Conservation (phyloP, 257 asterid species). For the Datura wrightii region DNA sequence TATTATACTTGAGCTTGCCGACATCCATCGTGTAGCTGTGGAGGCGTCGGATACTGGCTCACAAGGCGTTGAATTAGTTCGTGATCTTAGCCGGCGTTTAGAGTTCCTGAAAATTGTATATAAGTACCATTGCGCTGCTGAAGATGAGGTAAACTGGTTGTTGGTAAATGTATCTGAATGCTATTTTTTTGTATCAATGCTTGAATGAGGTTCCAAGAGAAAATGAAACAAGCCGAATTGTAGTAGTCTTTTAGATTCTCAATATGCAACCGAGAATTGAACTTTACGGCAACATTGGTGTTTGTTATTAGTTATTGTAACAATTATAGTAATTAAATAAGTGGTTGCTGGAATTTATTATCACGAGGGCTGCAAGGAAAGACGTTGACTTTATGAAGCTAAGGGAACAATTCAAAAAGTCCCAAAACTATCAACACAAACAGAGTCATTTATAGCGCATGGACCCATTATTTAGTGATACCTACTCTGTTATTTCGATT, state of each 20-base stretch:
- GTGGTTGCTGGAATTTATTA: not conserved
- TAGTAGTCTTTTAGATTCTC: not conserved
- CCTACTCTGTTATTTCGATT: not conserved
- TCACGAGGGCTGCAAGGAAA: not conserved
- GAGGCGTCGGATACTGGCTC: slow-evolving; percentile 53
- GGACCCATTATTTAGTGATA: not conserved
- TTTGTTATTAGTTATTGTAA: not conserved
- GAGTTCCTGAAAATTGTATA: slow-evolving; percentile 76
- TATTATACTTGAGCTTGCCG: slow-evolving; percentile 64
- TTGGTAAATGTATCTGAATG: not conserved
- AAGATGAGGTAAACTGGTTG: slow-evolving; percentile 71
- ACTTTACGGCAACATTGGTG: not conserved
- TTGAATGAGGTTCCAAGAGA: not conserved
- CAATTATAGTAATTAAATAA: not conserved
- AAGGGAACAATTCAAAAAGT: not conserved
- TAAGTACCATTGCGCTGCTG: slow-evolving; percentile 76
- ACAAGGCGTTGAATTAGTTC: slow-evolving; percentile 41
- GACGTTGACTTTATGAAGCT: slow-evolving; percentile 22
- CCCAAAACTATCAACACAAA: slow-evolving; percentile 23
- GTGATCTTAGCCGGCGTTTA: slow-evolving; percentile 59
- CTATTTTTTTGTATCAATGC: not conserved
- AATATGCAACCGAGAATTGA: not conserved
- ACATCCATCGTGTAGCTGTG: slow-evolving; percentile 55
- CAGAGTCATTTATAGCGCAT: not conserved
- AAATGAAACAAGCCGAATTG: no score